Evolutionary conservation across 176 grass and related monocot species (phyloP).

Genomic region (Tuctoria greenei): DNA sequence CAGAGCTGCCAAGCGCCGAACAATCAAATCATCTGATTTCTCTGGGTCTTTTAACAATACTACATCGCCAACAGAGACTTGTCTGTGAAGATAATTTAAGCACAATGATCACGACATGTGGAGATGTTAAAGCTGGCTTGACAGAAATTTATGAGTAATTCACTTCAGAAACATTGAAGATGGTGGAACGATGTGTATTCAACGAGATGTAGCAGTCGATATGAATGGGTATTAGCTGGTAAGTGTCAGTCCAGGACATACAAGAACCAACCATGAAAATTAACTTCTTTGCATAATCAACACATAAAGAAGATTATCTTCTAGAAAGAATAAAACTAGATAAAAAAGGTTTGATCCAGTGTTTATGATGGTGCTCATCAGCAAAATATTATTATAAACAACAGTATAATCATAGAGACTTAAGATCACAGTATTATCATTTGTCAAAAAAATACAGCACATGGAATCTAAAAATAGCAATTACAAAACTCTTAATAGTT

Average conservation of each 20-base stretch:
- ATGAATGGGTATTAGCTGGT: background rate
- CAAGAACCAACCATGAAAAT: background rate
- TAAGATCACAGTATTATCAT: background rate
- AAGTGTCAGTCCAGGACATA: background rate
- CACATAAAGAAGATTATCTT: background rate
- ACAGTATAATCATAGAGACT: background rate
- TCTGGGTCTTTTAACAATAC: slow-evolving; percentile 86
- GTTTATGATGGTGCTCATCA: background rate
- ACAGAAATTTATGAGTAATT: background rate
- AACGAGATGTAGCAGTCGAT: background rate
- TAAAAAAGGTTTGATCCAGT: background rate
- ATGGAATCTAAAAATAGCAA: background rate
- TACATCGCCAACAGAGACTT: slow-evolving; percentile 85
- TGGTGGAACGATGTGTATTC: background rate
- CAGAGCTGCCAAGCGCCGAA: slow-evolving; percentile 73
- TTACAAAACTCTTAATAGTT: background rate
- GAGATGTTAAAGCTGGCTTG: background rate
- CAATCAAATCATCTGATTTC: slow-evolving; percentile 62
- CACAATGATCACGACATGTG: background rate
- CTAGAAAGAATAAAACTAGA: background rate
- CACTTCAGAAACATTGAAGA: background rate
- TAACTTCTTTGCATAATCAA: background rate
- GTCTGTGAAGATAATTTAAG: slow-evolving; percentile 48
- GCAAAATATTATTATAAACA: background rate
- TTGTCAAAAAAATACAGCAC: background rate